Conservation (phyloP, 2,329 filamentous ascomycete genomes). For the Alternaria sp. region DNA sequence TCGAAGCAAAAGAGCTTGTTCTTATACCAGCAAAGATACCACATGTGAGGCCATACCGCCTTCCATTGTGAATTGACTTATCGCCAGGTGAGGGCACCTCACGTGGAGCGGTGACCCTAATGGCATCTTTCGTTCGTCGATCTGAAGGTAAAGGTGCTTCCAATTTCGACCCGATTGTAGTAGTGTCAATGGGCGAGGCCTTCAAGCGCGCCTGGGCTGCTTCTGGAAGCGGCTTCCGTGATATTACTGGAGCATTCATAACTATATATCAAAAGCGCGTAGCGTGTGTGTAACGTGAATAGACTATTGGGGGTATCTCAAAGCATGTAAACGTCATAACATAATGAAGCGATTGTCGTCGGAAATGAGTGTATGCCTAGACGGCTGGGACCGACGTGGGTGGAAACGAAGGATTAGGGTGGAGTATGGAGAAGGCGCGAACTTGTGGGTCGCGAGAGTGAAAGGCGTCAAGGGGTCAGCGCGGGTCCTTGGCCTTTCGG, state of each 20-base stretch:
- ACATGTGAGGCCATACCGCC: conserved; percentile 4
- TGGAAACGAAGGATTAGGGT: conserved; percentile 18
- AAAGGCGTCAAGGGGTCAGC: conserved; percentile 26
- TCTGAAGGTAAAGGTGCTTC: background rate
- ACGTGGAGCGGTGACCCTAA: background rate
- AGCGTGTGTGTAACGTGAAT: background rate
- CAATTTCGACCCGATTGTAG: background rate
- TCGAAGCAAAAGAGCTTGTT: conserved; percentile 23
- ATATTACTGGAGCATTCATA: conserved; percentile 30
- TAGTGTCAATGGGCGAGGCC: conserved; percentile 9
- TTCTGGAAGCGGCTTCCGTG: conserved; percentile 30
- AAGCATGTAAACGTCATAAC: conserved; percentile 6
- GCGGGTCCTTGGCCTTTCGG: conserved; percentile 22
- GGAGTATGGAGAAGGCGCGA: conserved; percentile 21
- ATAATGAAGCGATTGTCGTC: background rate
- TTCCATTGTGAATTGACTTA: conserved; percentile 2
- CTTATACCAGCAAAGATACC: conserved; percentile 15
- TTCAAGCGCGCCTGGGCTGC: conserved; percentile 29
- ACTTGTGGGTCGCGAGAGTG: conserved; percentile 20
- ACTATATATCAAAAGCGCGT: conserved; percentile 15
- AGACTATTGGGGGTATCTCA: conserved; percentile 14
- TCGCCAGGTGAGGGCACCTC: background rate
- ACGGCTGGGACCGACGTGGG: conserved; percentile 15
- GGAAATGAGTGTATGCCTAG: conserved; percentile 15
- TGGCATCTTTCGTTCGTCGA: conserved; percentile 5